Conservation (phyloP, 75 land plant species). For the Ceratopteris richardii region DNA sequence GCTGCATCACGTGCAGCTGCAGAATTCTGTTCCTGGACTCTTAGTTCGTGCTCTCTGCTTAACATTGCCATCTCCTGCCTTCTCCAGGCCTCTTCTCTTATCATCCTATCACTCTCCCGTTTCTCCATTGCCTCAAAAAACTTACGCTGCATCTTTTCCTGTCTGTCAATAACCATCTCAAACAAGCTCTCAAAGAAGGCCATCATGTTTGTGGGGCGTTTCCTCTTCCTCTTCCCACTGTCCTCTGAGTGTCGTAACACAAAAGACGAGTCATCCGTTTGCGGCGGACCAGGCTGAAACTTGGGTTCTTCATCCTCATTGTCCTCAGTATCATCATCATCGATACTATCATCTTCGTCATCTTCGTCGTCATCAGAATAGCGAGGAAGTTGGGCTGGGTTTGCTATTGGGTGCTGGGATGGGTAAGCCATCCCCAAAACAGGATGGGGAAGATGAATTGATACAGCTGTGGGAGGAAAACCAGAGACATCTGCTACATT, state of each 20-base stretch:
- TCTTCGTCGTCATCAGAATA: conserved; percentile 4
- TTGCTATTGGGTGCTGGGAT: no score
- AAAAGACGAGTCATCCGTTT: no score
- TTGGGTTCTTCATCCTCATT: background rate
- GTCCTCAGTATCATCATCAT: background rate
- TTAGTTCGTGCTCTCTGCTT: conserved; percentile 36
- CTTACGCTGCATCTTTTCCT: conserved; percentile 41
- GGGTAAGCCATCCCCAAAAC: no score
- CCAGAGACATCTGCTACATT: no score
- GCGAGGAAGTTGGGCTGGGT: background rate
- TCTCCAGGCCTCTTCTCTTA: conserved; percentile 39
- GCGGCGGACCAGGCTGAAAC: no score
- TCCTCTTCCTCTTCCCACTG: conserved; percentile 14
- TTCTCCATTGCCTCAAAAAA: conserved; percentile 37
- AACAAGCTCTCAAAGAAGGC: conserved; percentile 24
- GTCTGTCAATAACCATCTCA: conserved; percentile 33
- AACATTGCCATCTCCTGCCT: conserved; percentile 32
- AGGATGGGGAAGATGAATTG: no score
- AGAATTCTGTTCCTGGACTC: conserved; percentile 26
- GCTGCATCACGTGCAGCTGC: conserved; percentile 40
- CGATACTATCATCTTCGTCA: conserved; percentile 11
- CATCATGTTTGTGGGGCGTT: conserved; percentile 15
- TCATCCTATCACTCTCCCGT: conserved; percentile 33
- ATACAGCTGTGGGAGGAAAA: no score
- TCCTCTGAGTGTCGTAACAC: background rate